Percentiles rank a stretch among this genome's conserved stretches.
These are phyloP conservation scores for Chondrus crispus DNA, from an alignment of 23 red algal species.

Conservation along the genomic window DNA sequence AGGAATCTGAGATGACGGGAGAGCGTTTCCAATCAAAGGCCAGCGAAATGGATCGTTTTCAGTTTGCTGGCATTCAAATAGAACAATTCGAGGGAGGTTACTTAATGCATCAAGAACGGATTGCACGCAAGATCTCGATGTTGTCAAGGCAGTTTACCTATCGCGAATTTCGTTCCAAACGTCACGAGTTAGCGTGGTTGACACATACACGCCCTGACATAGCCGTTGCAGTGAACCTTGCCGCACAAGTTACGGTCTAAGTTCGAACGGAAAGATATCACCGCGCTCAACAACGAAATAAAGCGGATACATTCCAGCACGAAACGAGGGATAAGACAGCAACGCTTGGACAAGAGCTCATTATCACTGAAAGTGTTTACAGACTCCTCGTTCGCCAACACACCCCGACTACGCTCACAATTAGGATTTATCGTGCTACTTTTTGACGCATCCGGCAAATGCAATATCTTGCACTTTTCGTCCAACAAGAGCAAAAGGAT, in stretches of 20 bases:
- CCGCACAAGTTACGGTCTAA: not conserved
- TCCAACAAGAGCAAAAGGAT: not conserved
- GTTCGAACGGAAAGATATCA: not conserved
- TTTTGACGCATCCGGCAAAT: not conserved
- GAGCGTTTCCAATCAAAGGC: slow-evolving; percentile 17
- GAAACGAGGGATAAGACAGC: not conserved
- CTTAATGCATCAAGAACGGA: not conserved
- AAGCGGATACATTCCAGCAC: not conserved
- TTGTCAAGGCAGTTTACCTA: not conserved
- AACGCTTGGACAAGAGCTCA: not conserved
- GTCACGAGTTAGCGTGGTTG: not conserved
- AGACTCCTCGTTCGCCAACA: not conserved
- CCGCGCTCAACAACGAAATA: not conserved
- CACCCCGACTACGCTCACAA: not conserved
- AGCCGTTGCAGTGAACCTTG: not conserved
- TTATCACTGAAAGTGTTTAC: not conserved
- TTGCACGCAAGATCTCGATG: not conserved
- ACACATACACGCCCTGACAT: not conserved
- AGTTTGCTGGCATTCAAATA: slow-evolving; percentile 28
- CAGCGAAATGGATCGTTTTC: not conserved
- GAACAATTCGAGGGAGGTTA: not conserved
- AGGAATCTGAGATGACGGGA: not conserved
- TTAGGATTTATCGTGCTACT: slow-evolving; percentile 15
- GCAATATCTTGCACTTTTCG: not conserved
- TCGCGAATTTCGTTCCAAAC: not conserved